phyloP scores from a whole-genome alignment of 768 basidiomycete species.

The Boletus insuetus region DNA sequence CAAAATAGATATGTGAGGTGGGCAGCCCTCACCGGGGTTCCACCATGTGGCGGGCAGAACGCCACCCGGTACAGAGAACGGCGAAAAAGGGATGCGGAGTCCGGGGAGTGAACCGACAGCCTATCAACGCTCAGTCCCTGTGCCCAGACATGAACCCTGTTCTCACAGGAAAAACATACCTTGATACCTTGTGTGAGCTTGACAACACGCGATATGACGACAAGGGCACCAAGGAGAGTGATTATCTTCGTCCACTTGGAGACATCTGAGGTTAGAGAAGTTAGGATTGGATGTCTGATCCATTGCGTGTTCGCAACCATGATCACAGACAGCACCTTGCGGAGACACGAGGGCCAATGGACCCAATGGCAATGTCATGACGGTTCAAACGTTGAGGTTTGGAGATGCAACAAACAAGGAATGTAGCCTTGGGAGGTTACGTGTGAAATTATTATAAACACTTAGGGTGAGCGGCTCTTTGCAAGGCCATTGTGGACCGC shows the following conservation, averaged over 20 bases:
- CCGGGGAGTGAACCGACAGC: conserved; percentile 14
- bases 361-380: too few species aligned
- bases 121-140: neutral
- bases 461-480: too few species aligned
- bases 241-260: neutral
- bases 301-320: too few species aligned
- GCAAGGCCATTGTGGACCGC: too few species aligned
- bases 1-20: neutral
- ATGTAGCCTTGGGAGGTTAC: too few species aligned
- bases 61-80: neutral
- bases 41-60: conserved; percentile 10
- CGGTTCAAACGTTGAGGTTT: too few species aligned
- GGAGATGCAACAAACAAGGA: too few species aligned
- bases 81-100: conserved; percentile 15
- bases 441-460: too few species aligned
- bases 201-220: conserved; percentile 12
- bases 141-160: neutral
- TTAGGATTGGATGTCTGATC: neutral
- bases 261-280: neutral
- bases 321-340: too few species aligned
- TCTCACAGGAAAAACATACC: neutral
- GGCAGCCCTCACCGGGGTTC: conserved; percentile 16
- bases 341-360: too few species aligned
- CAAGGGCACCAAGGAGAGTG: neutral
- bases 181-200: conserved; percentile 16